These are phyloP conservation scores for Miscanthus sacchariflorus DNA, from an alignment of 202 grass and related monocot genomes.

Conservation along the genomic window DNA sequence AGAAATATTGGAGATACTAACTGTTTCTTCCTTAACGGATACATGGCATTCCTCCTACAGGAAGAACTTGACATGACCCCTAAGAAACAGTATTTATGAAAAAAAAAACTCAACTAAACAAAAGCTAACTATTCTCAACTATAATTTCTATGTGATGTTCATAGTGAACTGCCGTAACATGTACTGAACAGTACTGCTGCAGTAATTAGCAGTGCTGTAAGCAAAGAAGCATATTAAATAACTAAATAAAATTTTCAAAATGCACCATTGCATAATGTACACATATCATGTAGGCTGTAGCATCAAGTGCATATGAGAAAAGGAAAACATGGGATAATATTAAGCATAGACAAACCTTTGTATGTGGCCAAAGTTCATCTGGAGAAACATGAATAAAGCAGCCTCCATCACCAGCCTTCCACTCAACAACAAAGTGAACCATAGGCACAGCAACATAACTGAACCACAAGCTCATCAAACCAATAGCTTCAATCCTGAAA, in stretches of 20 bases:
- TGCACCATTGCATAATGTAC: neutral
- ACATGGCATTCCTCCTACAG: neutral
- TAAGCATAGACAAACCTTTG: constrained; percentile 72
- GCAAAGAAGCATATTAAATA: constrained; percentile 18
- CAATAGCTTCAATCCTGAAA: constrained; percentile 95
- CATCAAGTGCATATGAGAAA: constrained; percentile 6
- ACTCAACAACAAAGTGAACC: constrained; percentile 94
- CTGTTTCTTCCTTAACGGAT: neutral
- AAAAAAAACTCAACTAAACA: neutral
- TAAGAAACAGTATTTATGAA: neutral
- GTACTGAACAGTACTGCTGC: constrained; percentile 6
- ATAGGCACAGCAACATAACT: constrained; percentile 76
- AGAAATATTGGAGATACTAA: neutral
- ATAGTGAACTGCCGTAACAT: neutral
- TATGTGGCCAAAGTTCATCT: constrained; percentile 96
- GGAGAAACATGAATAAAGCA: constrained; percentile 92
- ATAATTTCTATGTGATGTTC: constrained; percentile 5
- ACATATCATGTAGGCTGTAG: neutral
- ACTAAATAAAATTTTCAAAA: constrained; percentile 17
- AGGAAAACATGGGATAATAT: constrained; percentile 1
- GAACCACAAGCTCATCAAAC: constrained; percentile 92
- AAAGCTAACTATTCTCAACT: neutral
- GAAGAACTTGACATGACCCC: neutral
- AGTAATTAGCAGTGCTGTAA: neutral
- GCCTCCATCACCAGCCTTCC: constrained; percentile 74